phyloP scores from a whole-genome alignment of 495 filamentous ascomycete species.

The Platismatia glauca region DNA sequence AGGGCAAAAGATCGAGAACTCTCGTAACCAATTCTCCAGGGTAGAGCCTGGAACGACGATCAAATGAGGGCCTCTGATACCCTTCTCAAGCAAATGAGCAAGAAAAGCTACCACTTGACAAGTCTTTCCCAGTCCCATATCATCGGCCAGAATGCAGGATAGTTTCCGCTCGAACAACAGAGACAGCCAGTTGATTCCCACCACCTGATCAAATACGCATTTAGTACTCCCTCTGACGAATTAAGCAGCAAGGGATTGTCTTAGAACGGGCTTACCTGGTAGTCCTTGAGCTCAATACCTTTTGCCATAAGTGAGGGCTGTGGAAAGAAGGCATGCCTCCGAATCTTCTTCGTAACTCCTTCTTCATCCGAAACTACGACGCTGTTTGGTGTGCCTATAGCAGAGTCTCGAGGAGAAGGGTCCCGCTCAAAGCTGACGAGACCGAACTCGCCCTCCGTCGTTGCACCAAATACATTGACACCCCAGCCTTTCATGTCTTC shows the following conservation, averaged over 20 bases:
- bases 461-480: slow-evolving; percentile 59
- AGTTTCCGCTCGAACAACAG: slow-evolving; percentile 67
- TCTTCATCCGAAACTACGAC: slow-evolving; percentile 39
- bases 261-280: slow-evolving; percentile 42
- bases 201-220: slow-evolving; percentile 34
- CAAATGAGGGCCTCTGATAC: slow-evolving; percentile 67
- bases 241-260: not conserved
- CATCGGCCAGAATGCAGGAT: slow-evolving; percentile 87
- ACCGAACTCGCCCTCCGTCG: slow-evolving; percentile 57
- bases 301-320: slow-evolving; percentile 69
- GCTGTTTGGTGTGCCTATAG: slow-evolving; percentile 62
- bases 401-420: slow-evolving; percentile 50
- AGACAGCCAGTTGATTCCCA: slow-evolving; percentile 88
- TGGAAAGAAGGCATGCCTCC: slow-evolving; percentile 45
- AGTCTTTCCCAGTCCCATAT: slow-evolving; percentile 97
- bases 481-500: slow-evolving; percentile 69
- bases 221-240: not conserved
- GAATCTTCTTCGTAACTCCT: slow-evolving; percentile 35
- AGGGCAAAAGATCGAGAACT: slow-evolving; percentile 84
- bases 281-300: slow-evolving; percentile 70
- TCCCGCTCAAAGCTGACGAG: slow-evolving; percentile 48
- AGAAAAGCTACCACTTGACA: slow-evolving; percentile 93
- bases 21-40: slow-evolving; percentile 87
- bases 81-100: slow-evolving; percentile 63
- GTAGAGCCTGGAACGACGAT: slow-evolving; percentile 88